Evolutionary conservation across 2,329 filamentous ascomycete species (phyloP).

Genomic region (Delphinella strobiligena): DNA sequence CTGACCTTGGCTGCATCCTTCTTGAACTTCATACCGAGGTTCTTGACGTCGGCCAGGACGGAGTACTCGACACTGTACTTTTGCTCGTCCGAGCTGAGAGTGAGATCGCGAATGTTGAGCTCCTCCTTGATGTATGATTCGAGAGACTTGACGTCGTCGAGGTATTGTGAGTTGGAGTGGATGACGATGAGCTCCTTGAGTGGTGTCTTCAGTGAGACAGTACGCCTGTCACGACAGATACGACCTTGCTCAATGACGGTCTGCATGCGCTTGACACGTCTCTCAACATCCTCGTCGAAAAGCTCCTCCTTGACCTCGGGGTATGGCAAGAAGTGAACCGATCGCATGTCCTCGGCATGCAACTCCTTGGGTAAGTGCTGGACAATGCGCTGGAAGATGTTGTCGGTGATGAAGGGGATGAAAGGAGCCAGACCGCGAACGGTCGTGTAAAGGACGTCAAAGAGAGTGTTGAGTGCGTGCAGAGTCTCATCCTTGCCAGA

Average conservation of each 20-base stretch:
- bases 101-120: constrained; percentile 75
- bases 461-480: constrained; percentile 85
- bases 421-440: constrained; percentile 85
- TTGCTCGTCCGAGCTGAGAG: constrained; percentile 75
- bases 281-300: constrained; percentile 76
- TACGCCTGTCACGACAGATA: constrained; percentile 72
- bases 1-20: constrained; percentile 88
- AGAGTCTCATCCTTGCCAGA: constrained; percentile 74
- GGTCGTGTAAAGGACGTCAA: constrained; percentile 84
- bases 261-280: constrained; percentile 84
- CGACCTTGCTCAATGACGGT: constrained; percentile 85
- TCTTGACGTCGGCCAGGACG: constrained; percentile 83
- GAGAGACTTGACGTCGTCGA: constrained; percentile 75
- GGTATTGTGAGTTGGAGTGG: constrained; percentile 68
- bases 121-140: constrained; percentile 86
- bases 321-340: constrained; percentile 86
- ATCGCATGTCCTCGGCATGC: constrained; percentile 58
- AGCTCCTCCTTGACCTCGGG: constrained; percentile 80
- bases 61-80: constrained; percentile 90
- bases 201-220: constrained; percentile 80
- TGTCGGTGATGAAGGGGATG: constrained; percentile 89
- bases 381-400: constrained; percentile 75
- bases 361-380: constrained; percentile 67
- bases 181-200: constrained; percentile 83
- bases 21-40: constrained; percentile 91